Evolutionary conservation across 371 early-diverging fungal species (phyloP), one percentile per base, ranked within the genome.

Genomic region (Coemansia sp.): DNA sequence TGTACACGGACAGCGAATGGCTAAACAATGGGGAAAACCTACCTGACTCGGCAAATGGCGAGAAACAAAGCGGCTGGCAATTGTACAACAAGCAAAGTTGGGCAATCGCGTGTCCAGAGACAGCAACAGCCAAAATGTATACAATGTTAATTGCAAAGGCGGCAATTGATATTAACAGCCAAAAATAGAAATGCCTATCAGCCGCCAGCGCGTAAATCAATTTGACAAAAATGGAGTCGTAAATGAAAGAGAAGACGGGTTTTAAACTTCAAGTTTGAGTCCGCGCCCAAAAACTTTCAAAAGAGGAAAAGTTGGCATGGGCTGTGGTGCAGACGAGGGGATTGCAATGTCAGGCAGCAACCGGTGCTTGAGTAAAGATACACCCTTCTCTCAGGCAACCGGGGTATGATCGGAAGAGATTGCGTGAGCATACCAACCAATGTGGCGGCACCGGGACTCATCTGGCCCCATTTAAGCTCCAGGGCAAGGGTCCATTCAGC

Each of bases 111-210:
- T 19, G 49, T 48, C 49, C 21, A 19, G 17, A 48, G 49, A 8
- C 17, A 15, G 21, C 8, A 26, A 54, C 28, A 15, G 54, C 28
- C 15, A 28, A 21, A 23, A 52, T 52, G 52, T 52, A 52, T 24
- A 54, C 54, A 54, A 54, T 54, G 26, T 23, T 19, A 52, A 52
- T 21, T 24, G 52, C 11, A 11, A 24, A 26, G 29, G 21, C 28
- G 54, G 54, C 28, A 54, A 54, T 54, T 28, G 54, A 54, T 28
- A 53, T 53, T 21, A 54, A 26, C 13, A 7, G n/a, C 54, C 54
- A 54, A 54, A 54, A 54, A 54, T 54, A 54, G 54, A 24, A 26
- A 54, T 54, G 54, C 29, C n/a, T 54, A 54, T 54, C 54, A 13
- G 26, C 54, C 48, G 49, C 49, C 49, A 48, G 19, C 17, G 49